A percentile compares a stretch with the other conserved stretches of the same genome.
phyloP scores from a whole-genome alignment of 208 protist genomes.

The Trypanosoma boissoni region DNA sequence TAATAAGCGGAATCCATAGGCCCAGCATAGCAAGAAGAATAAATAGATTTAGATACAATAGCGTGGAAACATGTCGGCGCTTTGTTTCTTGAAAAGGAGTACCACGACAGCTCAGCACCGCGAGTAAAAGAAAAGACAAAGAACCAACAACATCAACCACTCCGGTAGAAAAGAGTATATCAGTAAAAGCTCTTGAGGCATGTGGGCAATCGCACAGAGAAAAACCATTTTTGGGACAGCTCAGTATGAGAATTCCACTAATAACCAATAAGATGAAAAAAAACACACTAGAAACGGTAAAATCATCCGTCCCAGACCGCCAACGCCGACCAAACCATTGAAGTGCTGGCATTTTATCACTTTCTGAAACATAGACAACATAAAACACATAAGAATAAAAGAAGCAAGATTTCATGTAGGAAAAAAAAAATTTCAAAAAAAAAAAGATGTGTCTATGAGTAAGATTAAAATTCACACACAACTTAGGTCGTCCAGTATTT shows the following conservation, averaged over 20 bases:
- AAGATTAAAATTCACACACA: no score
- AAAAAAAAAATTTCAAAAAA: no score
- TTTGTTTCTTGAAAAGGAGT: slow-evolving; percentile 69
- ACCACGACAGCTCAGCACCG: slow-evolving; percentile 48
- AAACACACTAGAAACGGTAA: slow-evolving; percentile 55
- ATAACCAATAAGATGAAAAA: slow-evolving; percentile 36
- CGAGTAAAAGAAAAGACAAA: slow-evolving; percentile 36
- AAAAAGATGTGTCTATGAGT: no score
- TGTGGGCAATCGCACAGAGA: slow-evolving; percentile 25
- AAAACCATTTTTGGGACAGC: background rate
- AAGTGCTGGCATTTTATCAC: slow-evolving; percentile 79
- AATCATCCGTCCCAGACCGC: slow-evolving; percentile 74
- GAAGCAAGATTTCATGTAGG: no score
- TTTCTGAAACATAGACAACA: background rate
- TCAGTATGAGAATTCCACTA: slow-evolving; percentile 20
- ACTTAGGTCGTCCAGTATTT: no score
- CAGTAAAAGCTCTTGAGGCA: slow-evolving; percentile 10
- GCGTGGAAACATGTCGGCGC: slow-evolving; percentile 39
- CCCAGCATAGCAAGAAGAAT: slow-evolving; percentile 28
- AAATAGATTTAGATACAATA: slow-evolving; percentile 53
- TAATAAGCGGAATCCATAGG: slow-evolving; percentile 27
- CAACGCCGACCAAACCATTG: slow-evolving; percentile 70
- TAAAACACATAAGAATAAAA: slow-evolving; percentile 6
- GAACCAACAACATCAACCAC: slow-evolving; percentile 32
- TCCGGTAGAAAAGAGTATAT: slow-evolving; percentile 33